Evolutionary conservation across 768 basidiomycete species (phyloP), one percentile per base, ranked within the genome.

Genomic region (Phylloporus scabripes): DNA sequence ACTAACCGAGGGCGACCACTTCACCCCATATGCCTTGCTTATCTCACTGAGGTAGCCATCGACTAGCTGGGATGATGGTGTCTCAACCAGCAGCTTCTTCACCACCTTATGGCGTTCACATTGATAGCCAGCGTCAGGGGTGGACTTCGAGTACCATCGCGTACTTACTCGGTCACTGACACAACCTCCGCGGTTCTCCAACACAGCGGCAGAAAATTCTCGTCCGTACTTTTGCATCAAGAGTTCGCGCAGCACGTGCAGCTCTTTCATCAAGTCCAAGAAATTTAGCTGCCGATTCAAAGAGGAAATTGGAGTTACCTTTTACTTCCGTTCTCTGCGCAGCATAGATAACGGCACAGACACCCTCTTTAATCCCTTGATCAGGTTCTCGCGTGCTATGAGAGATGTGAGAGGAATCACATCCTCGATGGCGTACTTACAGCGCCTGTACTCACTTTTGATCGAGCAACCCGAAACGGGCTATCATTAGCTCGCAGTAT

Each of bases 141-240:
- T 40, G 7, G 28, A 44, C 37, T 18, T 43, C 33, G 28, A 17
- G 24, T 17, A 38, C 29, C 29, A 41, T 23, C 21, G 44, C 31
- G 33, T 47, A 55, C 83, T 69, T 69, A 92, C 91, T 52, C 96
- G 82, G 42, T 86, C 82, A 55, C 81, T 88, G 38, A 99, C 94
- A 67, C 84, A 82, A 14, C 74, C 73, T 56, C 87, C 82, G 38
- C 75, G 79, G 65, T 95, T 93, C 65, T 93, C 89, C 77, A 92
- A 88, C 2, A 88, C 83, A n/a, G 80, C 78, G 15, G 83, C 56
- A 14, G 93, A 81, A 65, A 90, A 98, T 41, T 93, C 91, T 18
- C 95, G 82, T 15, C 95, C 93, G 63, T 84, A 96, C 70, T 96
- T 96, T 65, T 93, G 89, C 87, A 94, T 89, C 50, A 99, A 77